These are phyloP conservation scores for Oleoguttula mirabilis DNA, from an alignment of 495 filamentous ascomycete genomes.

Conservation along the genomic window DNA sequence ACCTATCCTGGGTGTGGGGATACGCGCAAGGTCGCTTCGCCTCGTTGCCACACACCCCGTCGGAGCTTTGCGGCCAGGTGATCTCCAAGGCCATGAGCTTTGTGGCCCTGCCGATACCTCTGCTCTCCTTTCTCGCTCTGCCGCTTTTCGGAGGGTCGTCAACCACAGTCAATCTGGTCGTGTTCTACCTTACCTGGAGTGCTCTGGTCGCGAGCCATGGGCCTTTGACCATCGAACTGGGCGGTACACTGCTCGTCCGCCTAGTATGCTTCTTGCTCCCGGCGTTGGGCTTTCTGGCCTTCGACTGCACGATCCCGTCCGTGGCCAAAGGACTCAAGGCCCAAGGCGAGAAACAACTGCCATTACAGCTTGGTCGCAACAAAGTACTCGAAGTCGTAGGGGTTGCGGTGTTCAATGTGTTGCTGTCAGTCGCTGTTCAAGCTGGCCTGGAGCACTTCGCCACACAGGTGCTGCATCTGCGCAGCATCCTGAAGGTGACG, in stretches of 20 bases:
- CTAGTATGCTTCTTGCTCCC: constrained; percentile 61
- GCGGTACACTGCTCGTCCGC: constrained; percentile 56
- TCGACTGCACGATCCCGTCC: constrained; percentile 59
- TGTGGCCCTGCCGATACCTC: constrained; percentile 44
- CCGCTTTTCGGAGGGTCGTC: constrained; percentile 50
- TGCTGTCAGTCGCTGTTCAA: constrained; percentile 36
- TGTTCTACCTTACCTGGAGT: constrained; percentile 86
- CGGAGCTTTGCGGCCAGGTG: constrained; percentile 9
- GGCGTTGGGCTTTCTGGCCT: constrained; percentile 56
- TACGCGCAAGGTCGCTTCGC: constrained; percentile 11
- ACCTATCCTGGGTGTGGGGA: constrained; percentile 8
- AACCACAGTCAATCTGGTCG: constrained; percentile 70
- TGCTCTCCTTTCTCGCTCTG: constrained; percentile 52
- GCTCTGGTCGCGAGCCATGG: constrained; percentile 68
- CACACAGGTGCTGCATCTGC: constrained; percentile 37
- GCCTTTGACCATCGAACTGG: constrained; percentile 62
- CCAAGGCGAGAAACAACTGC: constrained; percentile 51
- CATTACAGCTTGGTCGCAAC: constrained; percentile 26
- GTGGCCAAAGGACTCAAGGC: constrained; percentile 56
- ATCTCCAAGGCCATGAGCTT: constrained; percentile 27
- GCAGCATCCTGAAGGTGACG: constrained; percentile 47
- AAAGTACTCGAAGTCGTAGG: constrained; percentile 31
- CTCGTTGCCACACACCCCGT: constrained; percentile 3
- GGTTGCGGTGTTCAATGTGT: constrained; percentile 55
- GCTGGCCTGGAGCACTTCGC: constrained; percentile 38